These are phyloP conservation scores for Psilocybe cyanescens DNA, from an alignment of 768 basidiomycete genomes.

Conservation along the genomic window DNA sequence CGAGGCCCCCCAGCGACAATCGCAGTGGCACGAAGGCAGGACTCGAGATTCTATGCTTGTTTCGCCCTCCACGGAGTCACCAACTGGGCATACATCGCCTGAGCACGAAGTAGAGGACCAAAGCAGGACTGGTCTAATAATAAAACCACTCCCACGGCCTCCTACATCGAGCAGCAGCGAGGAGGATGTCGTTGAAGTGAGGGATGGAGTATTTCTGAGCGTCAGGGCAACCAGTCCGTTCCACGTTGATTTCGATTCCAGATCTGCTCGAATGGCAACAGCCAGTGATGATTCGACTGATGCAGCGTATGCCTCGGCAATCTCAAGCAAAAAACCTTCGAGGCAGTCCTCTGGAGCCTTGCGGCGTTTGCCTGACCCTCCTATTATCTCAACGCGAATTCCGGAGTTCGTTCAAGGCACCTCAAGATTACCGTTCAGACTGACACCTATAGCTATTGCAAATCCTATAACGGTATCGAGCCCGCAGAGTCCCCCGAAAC, in stretches of 20 bases:
- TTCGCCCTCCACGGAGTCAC: slow-evolving; percentile 1
- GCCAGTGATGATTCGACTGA: slow-evolving; percentile 6
- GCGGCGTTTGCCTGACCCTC: slow-evolving; percentile 1
- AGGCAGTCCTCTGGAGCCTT: slow-evolving; percentile 11
- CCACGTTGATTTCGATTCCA: slow-evolving; percentile 40
- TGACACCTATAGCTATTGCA: slow-evolving; percentile 20
- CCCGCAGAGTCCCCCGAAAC: not conserved
- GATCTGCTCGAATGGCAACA: slow-evolving; percentile 9
- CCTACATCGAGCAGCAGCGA: slow-evolving; percentile 1
- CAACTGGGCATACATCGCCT: not conserved
- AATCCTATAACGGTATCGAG: slow-evolving; percentile 1
- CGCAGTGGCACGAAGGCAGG: slow-evolving; percentile 9
- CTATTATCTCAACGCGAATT: slow-evolving; percentile 8
- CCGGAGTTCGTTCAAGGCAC: slow-evolving; percentile 24
- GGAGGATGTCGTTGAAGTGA: slow-evolving; percentile 12
- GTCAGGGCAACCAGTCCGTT: slow-evolving; percentile 51
- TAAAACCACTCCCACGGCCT: slow-evolving; percentile 12
- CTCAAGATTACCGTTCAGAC: slow-evolving; percentile 24
- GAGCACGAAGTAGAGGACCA: not conserved
- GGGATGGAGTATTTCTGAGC: slow-evolving; percentile 30
- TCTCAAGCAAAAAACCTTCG: slow-evolving; percentile 12
- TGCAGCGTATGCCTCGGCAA: slow-evolving; percentile 8
- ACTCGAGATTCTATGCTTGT: not conserved
- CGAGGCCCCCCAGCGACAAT: slow-evolving; percentile 15
- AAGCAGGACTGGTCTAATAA: not conserved